phyloP scores from a whole-genome alignment of 2,329 filamentous ascomycete species.

The Botrytis fragariae region DNA sequence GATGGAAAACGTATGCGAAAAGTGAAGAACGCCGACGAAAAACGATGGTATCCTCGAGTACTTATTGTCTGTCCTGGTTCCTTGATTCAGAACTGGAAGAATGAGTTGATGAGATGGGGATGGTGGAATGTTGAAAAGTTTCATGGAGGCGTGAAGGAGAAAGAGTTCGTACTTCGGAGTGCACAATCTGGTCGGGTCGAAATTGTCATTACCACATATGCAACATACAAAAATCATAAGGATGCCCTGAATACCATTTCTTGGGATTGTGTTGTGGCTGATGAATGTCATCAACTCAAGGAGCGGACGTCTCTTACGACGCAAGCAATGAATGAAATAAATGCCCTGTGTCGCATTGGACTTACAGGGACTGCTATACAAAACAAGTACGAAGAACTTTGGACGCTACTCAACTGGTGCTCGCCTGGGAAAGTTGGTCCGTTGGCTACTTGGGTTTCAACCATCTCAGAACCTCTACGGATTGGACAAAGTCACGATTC shows the following conservation, averaged over 20 bases:
- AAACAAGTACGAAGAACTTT: slow-evolving; percentile 96
- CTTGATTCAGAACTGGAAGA: slow-evolving; percentile 86
- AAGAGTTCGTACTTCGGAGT: slow-evolving; percentile 69
- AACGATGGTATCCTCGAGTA: slow-evolving; percentile 76
- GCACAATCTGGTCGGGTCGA: slow-evolving; percentile 77
- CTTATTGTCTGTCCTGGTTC: slow-evolving; percentile 87
- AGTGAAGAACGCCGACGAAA: slow-evolving; percentile 58
- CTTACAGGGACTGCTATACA: slow-evolving; percentile 95
- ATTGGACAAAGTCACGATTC: slow-evolving; percentile 85
- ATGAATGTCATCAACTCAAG: slow-evolving; percentile 91
- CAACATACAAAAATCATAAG: slow-evolving; percentile 78
- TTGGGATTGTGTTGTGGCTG: slow-evolving; percentile 93
- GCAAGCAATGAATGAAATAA: slow-evolving; percentile 83
- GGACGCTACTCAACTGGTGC: slow-evolving; percentile 95
- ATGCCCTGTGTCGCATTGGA: slow-evolving; percentile 87
- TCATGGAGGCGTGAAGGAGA: slow-evolving; percentile 66
- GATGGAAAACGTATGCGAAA: slow-evolving; percentile 87
- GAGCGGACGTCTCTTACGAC: slow-evolving; percentile 74
- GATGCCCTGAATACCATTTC: slow-evolving; percentile 74
- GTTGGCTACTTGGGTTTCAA: slow-evolving; percentile 71
- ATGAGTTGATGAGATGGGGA: slow-evolving; percentile 84
- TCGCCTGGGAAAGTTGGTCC: slow-evolving; percentile 74
- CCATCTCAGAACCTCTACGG: slow-evolving; percentile 76
- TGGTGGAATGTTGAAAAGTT: slow-evolving; percentile 90
- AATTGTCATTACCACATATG: slow-evolving; percentile 92